These are phyloP conservation scores for Aspergillus sp. DNA, from an alignment of 2,329 filamentous ascomycete species.

Conservation along the genomic window DNA sequence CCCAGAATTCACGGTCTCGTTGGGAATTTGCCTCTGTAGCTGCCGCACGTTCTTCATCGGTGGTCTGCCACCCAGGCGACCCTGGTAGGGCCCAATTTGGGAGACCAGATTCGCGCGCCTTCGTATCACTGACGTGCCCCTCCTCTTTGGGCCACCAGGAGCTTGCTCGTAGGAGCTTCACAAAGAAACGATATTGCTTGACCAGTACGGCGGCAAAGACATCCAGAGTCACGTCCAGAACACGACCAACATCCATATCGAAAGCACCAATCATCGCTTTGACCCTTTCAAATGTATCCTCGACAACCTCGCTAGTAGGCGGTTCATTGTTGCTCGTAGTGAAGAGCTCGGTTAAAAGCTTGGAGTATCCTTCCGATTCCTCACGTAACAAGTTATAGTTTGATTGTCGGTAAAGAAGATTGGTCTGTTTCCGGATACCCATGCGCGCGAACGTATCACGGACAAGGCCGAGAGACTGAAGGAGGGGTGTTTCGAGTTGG, in stretches of 20 bases:
- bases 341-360: slow-evolving; percentile 93
- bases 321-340: slow-evolving; percentile 75
- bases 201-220: slow-evolving; percentile 92
- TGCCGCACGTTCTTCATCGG: slow-evolving; percentile 66
- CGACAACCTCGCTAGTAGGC: slow-evolving; percentile 72
- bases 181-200: slow-evolving; percentile 89
- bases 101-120: slow-evolving; percentile 58
- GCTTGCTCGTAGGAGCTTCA: slow-evolving; percentile 86
- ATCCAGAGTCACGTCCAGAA: slow-evolving; percentile 90
- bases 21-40: slow-evolving; percentile 58
- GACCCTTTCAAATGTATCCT: slow-evolving; percentile 84
- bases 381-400: slow-evolving; percentile 96
- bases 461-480: slow-evolving; percentile 76
- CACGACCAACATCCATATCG: slow-evolving; percentile 91
- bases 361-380: slow-evolving; percentile 95
- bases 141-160: slow-evolving; percentile 90
- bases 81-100: slow-evolving; percentile 82
- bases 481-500: slow-evolving; percentile 74
- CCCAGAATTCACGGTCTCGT: slow-evolving; percentile 80
- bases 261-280: slow-evolving; percentile 96
- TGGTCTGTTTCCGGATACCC: slow-evolving; percentile 86
- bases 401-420: slow-evolving; percentile 88
- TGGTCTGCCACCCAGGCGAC: slow-evolving; percentile 62
- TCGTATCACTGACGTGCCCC: slow-evolving; percentile 36
- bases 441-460: slow-evolving; percentile 80